These are phyloP conservation scores for Chytriomyces confervae DNA, from an alignment of 192 early-diverging fungal genomes.

Conservation along the genomic window DNA sequence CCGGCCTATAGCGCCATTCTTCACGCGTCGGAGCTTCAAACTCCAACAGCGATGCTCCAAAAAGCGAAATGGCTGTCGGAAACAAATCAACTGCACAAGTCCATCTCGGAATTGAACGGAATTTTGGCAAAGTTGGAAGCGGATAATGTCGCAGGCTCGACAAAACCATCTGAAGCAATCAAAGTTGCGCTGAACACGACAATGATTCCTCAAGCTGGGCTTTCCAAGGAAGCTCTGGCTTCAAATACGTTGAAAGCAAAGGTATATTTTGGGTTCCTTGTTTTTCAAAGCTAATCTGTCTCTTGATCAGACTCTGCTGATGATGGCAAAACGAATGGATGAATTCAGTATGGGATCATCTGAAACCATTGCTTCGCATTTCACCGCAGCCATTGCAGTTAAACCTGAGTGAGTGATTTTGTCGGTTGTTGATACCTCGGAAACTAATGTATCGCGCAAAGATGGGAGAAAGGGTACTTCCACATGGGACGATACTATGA, in stretches of 20 bases:
- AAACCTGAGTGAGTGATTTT: constrained; percentile 44
- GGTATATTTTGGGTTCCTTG: background rate
- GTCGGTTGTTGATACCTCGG: background rate
- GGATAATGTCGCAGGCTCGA: no score
- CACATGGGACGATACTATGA: constrained; percentile 68
- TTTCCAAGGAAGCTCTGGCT: background rate
- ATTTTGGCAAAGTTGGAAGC: background rate
- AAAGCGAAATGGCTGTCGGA: constrained; percentile 65
- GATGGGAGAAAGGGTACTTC: constrained; percentile 75
- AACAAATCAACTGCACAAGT: constrained; percentile 57
- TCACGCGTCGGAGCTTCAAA: constrained; percentile 54
- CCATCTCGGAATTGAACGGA: constrained; percentile 58
- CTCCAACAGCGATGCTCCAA: constrained; percentile 54
- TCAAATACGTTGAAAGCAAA: constrained; percentile 12
- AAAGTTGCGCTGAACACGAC: background rate
- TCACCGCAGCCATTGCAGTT: constrained; percentile 34
- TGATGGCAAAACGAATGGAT: constrained; percentile 65
- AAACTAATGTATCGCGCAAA: constrained; percentile 19
- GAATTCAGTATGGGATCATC: constrained; percentile 49
- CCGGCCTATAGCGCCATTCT: constrained; percentile 66
- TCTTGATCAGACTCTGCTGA: constrained; percentile 52
- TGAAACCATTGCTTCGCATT: constrained; percentile 52
- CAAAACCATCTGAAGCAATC: no score
- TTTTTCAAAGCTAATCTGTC: background rate
- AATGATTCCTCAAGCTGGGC: background rate